phyloP scores from a whole-genome alignment of 345 rosid genomes.

The Eucalyptus rudis region DNA sequence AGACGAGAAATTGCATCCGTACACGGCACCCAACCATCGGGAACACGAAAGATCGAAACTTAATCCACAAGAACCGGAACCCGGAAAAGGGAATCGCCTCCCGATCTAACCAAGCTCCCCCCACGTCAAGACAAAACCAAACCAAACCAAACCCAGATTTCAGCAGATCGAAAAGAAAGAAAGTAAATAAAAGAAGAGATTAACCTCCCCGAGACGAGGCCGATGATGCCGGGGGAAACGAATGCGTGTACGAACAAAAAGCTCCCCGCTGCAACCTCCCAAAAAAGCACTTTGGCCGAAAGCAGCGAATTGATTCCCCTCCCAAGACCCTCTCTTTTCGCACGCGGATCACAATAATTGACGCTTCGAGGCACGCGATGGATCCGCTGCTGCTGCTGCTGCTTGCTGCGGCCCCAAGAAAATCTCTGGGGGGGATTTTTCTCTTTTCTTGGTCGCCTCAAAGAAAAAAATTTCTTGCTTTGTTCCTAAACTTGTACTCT shows the following conservation, averaged over 20 bases:
- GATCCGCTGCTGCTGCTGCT: background rate
- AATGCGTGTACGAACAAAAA: background rate
- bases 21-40: background rate
- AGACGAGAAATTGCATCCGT: background rate
- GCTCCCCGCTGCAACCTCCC: background rate
- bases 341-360: background rate
- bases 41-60: background rate
- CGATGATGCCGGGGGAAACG: background rate
- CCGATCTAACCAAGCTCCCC: background rate
- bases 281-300: background rate
- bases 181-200: background rate
- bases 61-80: background rate
- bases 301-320: background rate
- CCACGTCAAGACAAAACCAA: background rate
- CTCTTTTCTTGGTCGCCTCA: background rate
- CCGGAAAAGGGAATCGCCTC: background rate
- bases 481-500: background rate
- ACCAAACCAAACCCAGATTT: background rate
- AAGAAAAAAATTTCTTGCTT: background rate
- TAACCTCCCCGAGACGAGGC: background rate
- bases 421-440: background rate
- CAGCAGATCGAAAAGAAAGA: background rate
- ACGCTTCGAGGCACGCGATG: background rate
- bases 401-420: background rate
- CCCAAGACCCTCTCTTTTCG: background rate